Conservation (phyloP, 2,329 filamentous ascomycete genomes). For the Cladobotryum mycophilum region DNA sequence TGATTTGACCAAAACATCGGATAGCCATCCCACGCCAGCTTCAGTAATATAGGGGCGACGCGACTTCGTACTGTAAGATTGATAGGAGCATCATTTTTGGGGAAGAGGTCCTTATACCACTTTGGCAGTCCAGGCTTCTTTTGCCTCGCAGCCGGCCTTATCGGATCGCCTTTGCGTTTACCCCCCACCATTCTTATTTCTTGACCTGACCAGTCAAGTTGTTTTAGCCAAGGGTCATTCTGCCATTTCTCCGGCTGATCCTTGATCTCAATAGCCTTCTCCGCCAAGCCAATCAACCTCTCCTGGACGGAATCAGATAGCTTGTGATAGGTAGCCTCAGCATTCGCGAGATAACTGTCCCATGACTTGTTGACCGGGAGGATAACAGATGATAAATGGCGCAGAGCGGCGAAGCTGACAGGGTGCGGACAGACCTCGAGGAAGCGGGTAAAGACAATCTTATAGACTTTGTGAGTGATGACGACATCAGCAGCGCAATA, state of each 20-base stretch:
- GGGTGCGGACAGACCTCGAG: conserved; percentile 88
- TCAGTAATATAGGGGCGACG: conserved; percentile 77
- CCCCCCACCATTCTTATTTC: conserved; percentile 86
- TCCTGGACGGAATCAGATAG: conserved; percentile 73
- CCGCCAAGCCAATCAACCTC: conserved; percentile 64
- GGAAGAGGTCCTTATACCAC: conserved; percentile 92
- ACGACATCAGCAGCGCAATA: conserved; percentile 95
- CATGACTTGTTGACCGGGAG: conserved; percentile 83
- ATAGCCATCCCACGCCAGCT: conserved; percentile 80
- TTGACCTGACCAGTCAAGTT: conserved; percentile 94
- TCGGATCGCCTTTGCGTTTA: conserved; percentile 78
- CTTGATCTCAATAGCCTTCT: conserved; percentile 72
- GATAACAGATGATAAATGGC: conserved; percentile 90
- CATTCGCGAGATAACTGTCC: conserved; percentile 75
- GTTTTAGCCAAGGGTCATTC: conserved; percentile 82
- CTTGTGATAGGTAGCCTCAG: conserved; percentile 76
- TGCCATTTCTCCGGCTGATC: conserved; percentile 61
- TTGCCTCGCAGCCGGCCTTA: conserved; percentile 71
- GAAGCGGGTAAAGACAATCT: conserved; percentile 87
- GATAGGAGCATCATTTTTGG: conserved; percentile 61
- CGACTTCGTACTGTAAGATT: conserved; percentile 79
- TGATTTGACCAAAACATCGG: conserved; percentile 91
- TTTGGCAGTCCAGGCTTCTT: conserved; percentile 92
- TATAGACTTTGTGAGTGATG: conserved; percentile 89
- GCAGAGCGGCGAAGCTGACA: conserved; percentile 89